phyloP scores from a whole-genome alignment of 768 basidiomycete genomes.

The Phanerodontia chrysosporium region DNA sequence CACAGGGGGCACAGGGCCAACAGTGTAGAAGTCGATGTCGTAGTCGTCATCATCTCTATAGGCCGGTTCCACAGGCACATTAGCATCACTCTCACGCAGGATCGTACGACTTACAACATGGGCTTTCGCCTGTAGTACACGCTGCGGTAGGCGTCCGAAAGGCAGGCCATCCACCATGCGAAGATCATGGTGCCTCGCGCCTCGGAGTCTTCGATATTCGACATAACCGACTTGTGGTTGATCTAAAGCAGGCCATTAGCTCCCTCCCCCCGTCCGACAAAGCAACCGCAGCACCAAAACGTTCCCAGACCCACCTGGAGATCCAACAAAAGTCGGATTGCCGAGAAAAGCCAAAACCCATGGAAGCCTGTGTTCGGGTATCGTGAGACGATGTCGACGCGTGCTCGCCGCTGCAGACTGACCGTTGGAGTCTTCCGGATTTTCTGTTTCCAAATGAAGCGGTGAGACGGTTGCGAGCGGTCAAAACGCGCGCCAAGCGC shows the following conservation, averaged over 20 bases:
- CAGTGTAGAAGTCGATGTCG: slow-evolving; percentile 84
- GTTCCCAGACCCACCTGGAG: slow-evolving; percentile 49
- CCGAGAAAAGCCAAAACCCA: slow-evolving; percentile 78
- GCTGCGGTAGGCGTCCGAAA: slow-evolving; percentile 78
- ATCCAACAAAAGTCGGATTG: slow-evolving; percentile 75
- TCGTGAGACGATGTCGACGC: background rate
- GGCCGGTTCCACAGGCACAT: background rate
- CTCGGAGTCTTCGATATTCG: slow-evolving; percentile 68
- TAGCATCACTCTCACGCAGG: background rate
- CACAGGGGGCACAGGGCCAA: slow-evolving; percentile 47
- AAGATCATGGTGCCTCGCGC: slow-evolving; percentile 83
- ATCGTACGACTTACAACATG: slow-evolving; percentile 45
- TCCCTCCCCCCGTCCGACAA: slow-evolving; percentile 1
- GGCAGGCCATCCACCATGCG: slow-evolving; percentile 91
- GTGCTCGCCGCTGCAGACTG: slow-evolving; percentile 15
- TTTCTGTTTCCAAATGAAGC: slow-evolving; percentile 37
- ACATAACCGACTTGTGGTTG: slow-evolving; percentile 78
- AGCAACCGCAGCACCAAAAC: background rate
- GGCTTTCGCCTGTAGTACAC: slow-evolving; percentile 86
- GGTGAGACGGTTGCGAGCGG: background rate
- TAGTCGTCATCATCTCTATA: slow-evolving; percentile 79
- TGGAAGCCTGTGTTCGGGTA: slow-evolving; percentile 58
- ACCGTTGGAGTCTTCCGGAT: slow-evolving; percentile 70
- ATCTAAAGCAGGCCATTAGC: slow-evolving; percentile 44
- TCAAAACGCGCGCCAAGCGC: background rate